These are phyloP conservation scores for Westerdykella ornata DNA, from an alignment of 2,329 filamentous ascomycete species.

Conservation along the genomic window DNA sequence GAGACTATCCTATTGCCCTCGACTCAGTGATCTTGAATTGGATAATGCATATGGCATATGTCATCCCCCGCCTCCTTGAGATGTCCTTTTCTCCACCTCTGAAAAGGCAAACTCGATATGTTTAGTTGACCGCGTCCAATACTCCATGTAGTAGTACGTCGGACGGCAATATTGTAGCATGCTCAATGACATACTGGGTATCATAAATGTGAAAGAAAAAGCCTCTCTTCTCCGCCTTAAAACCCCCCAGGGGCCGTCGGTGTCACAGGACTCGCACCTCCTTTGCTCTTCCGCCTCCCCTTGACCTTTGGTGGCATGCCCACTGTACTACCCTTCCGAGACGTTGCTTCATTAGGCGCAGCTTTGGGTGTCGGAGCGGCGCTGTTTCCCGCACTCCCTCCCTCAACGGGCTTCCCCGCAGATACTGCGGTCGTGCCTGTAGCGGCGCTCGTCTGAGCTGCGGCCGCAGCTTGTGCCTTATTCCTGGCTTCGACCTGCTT, in stretches of 20 bases:
- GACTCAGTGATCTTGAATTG: too few species aligned
- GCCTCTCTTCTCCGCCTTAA: neutral
- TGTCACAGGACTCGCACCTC: conserved; percentile 29
- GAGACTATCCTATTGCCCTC: too few species aligned
- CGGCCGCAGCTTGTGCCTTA: conserved; percentile 28
- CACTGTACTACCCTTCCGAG: conserved; percentile 16
- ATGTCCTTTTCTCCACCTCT: too few species aligned
- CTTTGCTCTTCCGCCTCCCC: conserved; percentile 36
- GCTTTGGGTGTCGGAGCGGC: conserved; percentile 26
- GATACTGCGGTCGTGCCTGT: conserved; percentile 9
- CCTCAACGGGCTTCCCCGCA: conserved; percentile 9
- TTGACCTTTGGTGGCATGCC: conserved; percentile 22
- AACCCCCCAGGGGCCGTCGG: conserved; percentile 7
- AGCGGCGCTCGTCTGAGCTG: conserved; percentile 9
- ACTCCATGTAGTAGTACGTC: too few species aligned
- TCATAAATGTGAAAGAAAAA: neutral
- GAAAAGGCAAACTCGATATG: too few species aligned
- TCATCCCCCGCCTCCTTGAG: too few species aligned
- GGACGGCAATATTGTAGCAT: too few species aligned
- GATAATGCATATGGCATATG: too few species aligned
- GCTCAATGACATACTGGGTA: neutral
- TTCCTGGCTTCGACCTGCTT: conserved; percentile 39
- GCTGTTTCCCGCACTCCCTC: conserved; percentile 24
- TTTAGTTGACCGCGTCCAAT: too few species aligned
- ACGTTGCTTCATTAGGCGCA: conserved; percentile 9